phyloP scores from a whole-genome alignment of 2,329 filamentous ascomycete genomes.

The Colletotrichum zoysiae region DNA sequence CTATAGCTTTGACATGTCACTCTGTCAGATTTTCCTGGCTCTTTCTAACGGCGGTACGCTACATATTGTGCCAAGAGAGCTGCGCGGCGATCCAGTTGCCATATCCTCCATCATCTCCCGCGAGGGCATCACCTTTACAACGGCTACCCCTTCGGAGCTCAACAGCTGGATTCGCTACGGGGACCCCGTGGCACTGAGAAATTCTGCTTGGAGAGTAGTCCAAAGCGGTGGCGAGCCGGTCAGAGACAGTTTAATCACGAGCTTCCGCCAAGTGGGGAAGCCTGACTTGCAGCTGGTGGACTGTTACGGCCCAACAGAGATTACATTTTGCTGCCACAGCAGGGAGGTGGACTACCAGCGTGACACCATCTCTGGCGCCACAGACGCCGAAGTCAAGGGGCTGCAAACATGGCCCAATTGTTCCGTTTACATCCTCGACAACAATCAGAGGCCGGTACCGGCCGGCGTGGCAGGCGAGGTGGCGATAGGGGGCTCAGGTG shows the following conservation, averaged over 20 bases:
- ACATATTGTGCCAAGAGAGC: slow-evolving; percentile 49
- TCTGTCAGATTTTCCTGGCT: slow-evolving; percentile 53
- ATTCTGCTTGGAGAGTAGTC: too few relatives aligned
- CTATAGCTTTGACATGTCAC: slow-evolving; percentile 56
- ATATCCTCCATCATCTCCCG: slow-evolving; percentile 52
- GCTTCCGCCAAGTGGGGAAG: too few relatives aligned
- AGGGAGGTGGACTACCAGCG: slow-evolving; percentile 34
- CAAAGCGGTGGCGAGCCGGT: not conserved
- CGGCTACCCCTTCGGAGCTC: slow-evolving; percentile 58
- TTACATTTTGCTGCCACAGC: not conserved
- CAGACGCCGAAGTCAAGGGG: slow-evolving; percentile 29
- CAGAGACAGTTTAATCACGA: too few relatives aligned
- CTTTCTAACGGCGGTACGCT: slow-evolving; percentile 54
- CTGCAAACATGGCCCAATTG: slow-evolving; percentile 47
- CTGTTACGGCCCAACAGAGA: slow-evolving; percentile 8
- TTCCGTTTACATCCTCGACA: slow-evolving; percentile 58
- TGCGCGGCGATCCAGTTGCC: slow-evolving; percentile 50
- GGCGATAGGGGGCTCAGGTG: slow-evolving; percentile 49
- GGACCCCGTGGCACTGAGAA: slow-evolving; percentile 3
- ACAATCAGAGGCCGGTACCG: slow-evolving; percentile 51
- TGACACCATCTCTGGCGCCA: slow-evolving; percentile 42
- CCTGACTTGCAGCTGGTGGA: slow-evolving; percentile 10
- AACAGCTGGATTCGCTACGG: slow-evolving; percentile 47
- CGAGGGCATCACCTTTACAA: slow-evolving; percentile 53
- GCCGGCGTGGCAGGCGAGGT: slow-evolving; percentile 53